Conservation (phyloP, 768 basidiomycete species). For the Rhodosporidiobolus odoratus region DNA sequence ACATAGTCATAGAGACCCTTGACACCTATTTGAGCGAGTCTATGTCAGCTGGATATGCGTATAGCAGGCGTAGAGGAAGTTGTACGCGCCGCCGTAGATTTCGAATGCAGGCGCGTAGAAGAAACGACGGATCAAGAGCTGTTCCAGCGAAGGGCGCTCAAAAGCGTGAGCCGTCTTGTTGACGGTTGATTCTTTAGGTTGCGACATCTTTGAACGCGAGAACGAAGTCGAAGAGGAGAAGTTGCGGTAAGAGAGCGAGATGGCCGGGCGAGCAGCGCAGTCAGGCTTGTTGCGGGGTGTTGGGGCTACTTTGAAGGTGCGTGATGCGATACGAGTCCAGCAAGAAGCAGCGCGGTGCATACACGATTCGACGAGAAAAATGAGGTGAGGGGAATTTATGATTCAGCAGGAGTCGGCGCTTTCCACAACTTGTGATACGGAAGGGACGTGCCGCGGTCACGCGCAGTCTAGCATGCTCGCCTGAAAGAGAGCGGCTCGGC, state of each 20-base stretch:
- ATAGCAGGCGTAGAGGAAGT: background rate
- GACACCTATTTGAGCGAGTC: slow-evolving; percentile 58
- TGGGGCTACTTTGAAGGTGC: background rate
- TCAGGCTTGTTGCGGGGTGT: background rate
- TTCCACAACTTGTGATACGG: too few relatives aligned
- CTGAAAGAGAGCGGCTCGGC: too few relatives aligned
- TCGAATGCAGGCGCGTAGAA: slow-evolving; percentile 98
- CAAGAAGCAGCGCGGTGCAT: background rate
- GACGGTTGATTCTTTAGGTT: slow-evolving; percentile 15
- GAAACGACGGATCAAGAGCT: slow-evolving; percentile 79
- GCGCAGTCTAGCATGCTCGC: too few relatives aligned
- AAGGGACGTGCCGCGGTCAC: too few relatives aligned
- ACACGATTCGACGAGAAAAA: too few relatives aligned
- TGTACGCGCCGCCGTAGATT: slow-evolving; percentile 83
- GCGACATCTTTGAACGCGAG: slow-evolving; percentile 24
- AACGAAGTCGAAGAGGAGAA: background rate
- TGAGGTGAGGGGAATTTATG: too few relatives aligned
- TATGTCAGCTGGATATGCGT: slow-evolving; percentile 15
- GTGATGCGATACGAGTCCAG: background rate
- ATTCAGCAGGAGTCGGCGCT: too few relatives aligned
- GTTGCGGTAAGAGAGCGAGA: background rate
- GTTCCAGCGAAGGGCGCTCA: slow-evolving; percentile 78
- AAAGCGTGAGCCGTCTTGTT: slow-evolving; percentile 54
- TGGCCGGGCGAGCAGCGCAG: background rate
- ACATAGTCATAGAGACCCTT: slow-evolving; percentile 91